Evolutionary conservation across 768 basidiomycete genomes (phyloP), one percentile per base, ranked within the genome.

Genomic region (Plicaturopsis crispa): DNA sequence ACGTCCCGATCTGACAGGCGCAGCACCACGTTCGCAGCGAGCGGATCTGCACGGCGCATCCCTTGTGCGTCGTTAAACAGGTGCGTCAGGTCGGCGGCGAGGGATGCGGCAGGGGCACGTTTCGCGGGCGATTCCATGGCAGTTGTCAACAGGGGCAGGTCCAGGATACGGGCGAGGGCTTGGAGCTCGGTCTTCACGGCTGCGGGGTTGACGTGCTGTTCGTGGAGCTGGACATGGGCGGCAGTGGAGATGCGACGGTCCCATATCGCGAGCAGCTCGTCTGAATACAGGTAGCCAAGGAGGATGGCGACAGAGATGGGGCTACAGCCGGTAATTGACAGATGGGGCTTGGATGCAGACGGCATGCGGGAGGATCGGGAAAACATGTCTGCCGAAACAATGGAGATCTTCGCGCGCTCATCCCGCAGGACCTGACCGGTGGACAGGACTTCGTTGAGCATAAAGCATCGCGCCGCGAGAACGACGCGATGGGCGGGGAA

Each of bases 241-340:
- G 61, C 54, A 0, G 60, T 46, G 4, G 61, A 67, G 8, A 87
- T 67, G 13, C 90, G 75, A 10, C 69, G 66, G 54, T 98, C 92
- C 88, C 91, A 93, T 11, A 92, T 56, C 0, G 88, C 79, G 8
- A 88, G 64, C 1, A 93, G 57, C 28, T 80, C 73, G 54, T 99
- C 94, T 1, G 85, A 73, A 58, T 97, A 97, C n/a, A 97, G 58
- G 51, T 91, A 97, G 17, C 79, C 71, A 14, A 96, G 56, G 14
- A 97, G 63, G 16, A 94, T 69, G 12, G 96, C 71, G 12, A 83
- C 57, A 0, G 88, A 63, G 5, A 93, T 60, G 0, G 82, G 69
- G 32, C 78, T 73, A 43, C 75, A 76, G 2, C 76, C 76, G 0
- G 63, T 51, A 31, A 94, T 49, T 13, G 54, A 53, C 2, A 84